Conservation (phyloP, 2,329 filamentous ascomycete species). For the Pseudogymnoascus sp. region DNA sequence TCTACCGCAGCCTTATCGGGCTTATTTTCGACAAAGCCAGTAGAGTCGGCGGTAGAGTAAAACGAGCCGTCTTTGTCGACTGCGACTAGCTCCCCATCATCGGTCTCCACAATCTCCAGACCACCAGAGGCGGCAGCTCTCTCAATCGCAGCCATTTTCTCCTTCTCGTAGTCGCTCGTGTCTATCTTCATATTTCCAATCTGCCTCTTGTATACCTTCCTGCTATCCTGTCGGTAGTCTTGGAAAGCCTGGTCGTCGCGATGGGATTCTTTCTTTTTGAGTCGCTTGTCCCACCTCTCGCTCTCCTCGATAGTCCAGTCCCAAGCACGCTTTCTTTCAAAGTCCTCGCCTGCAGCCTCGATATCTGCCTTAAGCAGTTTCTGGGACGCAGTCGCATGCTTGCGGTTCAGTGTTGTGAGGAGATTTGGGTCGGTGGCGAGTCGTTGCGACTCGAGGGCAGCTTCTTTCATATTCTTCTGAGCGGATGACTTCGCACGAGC, state of each 20-base stretch:
- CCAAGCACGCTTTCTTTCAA: slow-evolving; percentile 96
- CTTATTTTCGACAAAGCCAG: slow-evolving; percentile 73
- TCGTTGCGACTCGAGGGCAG: slow-evolving; percentile 72
- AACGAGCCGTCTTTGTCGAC: slow-evolving; percentile 87
- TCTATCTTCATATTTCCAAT: slow-evolving; percentile 68
- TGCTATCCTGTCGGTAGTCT: slow-evolving; percentile 79
- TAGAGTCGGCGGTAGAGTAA: slow-evolving; percentile 80
- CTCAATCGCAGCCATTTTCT: slow-evolving; percentile 79
- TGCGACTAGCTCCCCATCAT: slow-evolving; percentile 86
- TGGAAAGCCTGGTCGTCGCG: slow-evolving; percentile 83
- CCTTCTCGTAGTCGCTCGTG: slow-evolving; percentile 74
- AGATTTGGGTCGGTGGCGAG: slow-evolving; percentile 69
- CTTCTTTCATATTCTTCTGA: slow-evolving; percentile 72
- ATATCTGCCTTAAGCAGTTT: slow-evolving; percentile 91
- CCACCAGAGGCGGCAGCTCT: slow-evolving; percentile 76
- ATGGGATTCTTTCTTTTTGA: slow-evolving; percentile 75
- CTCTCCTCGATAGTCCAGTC: slow-evolving; percentile 96
- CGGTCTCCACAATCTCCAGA: slow-evolving; percentile 90
- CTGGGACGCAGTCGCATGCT: slow-evolving; percentile 79
- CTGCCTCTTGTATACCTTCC: slow-evolving; percentile 91
- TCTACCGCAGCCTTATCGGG: slow-evolving; percentile 84
- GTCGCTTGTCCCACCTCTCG: slow-evolving; percentile 84
- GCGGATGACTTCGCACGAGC: slow-evolving; percentile 67
- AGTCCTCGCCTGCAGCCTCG: slow-evolving; percentile 78
- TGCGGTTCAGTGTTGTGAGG: slow-evolving; percentile 70